These are phyloP conservation scores for Teunomyces tritomae DNA, from an alignment of 805 yeast species.

Conservation along the genomic window DNA sequence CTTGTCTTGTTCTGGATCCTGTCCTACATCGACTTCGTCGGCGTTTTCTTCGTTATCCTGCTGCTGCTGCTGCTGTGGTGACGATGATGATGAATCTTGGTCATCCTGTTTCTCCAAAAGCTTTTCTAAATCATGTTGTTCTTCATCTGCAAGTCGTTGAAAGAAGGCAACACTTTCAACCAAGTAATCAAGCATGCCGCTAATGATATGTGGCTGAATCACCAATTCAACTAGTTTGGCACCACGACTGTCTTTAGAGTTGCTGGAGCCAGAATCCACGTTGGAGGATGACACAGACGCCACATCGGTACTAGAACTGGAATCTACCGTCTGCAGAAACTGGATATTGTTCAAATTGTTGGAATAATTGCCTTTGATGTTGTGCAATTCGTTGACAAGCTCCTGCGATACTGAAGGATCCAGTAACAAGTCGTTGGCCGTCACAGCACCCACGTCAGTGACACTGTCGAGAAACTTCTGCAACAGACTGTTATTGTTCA, in stretches of 20 bases:
- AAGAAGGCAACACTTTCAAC: constrained; percentile 50
- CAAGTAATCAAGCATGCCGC: constrained; percentile 65
- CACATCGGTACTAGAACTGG: constrained; percentile 22
- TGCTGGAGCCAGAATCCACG: constrained; percentile 22
- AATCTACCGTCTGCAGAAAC: constrained; percentile 19
- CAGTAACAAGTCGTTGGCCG: constrained; percentile 32
- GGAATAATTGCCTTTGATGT: constrained; percentile 34
- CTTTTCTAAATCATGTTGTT: constrained; percentile 18
- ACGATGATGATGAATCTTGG: too few species aligned
- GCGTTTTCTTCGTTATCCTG: constrained; percentile 1
- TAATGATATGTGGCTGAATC: constrained; percentile 72
- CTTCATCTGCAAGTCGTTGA: constrained; percentile 24
- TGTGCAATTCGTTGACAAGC: constrained; percentile 35
- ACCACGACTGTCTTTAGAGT: constrained; percentile 35
- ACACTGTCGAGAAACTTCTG: constrained; percentile 41
- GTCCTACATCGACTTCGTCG: constrained; percentile 3
- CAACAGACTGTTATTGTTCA: constrained; percentile 35
- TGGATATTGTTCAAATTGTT: constrained; percentile 25
- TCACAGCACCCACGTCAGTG: constrained; percentile 28
- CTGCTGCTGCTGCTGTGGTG: background rate
- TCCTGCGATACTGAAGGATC: constrained; percentile 37
- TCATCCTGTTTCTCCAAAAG: constrained; percentile 7
- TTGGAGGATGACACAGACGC: constrained; percentile 34
- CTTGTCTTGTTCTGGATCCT: constrained; percentile 9
- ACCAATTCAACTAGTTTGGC: constrained; percentile 71